Evolutionary conservation across 2,329 filamentous ascomycete species (phyloP), one percentile per base, ranked within the genome.

Genomic region (Ustulina deusta): DNA sequence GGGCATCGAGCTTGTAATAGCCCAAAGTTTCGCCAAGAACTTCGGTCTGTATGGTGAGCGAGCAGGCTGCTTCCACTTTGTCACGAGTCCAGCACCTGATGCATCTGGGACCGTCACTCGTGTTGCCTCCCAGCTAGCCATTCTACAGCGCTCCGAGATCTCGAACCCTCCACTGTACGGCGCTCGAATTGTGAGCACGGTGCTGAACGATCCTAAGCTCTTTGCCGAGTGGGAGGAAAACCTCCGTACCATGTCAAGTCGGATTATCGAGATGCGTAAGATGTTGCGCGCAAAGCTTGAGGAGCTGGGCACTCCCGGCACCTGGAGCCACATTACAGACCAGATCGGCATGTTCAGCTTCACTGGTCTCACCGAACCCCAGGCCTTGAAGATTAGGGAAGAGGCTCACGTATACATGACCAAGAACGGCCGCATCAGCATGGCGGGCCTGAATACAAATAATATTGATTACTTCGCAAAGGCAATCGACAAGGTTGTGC

Each of bases 281-380:
- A 89, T 87, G 3, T 83, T 99, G 74, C 88, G 93, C 58, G 82
- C 84, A 63, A 93, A 94, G 81, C 88, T 99, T 11, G 95, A 98
- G 82, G 89, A 90, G 77, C 87, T 95, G 67, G 89, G 88, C 34
- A 97, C 96, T 0, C 95, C 95, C 0, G 95, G 95, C 36, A 91
- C 88, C 15, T 99, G 96, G 96, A 93, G 94, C 78, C 96, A 99
- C 83, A 97, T 99, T 79, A 97, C 94, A 17, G 93, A 97, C 76
- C 96, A 99, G 86, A 99, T 99, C 78, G 96, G 96, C 83, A 99
- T 99, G 96, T 99, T 99, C 84, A 95, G 91, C 80, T 99, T 97
- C 80, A 97, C 93, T 0, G 93, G 93, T 13, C 82, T 97, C 78
- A 87, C 80, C 13, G 91, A 94, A 82, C 78, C 87, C 69, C 93